Base-by-base conservation (phyloP, 129 eudicot genomes). In the Artemisia argyi region DNA sequence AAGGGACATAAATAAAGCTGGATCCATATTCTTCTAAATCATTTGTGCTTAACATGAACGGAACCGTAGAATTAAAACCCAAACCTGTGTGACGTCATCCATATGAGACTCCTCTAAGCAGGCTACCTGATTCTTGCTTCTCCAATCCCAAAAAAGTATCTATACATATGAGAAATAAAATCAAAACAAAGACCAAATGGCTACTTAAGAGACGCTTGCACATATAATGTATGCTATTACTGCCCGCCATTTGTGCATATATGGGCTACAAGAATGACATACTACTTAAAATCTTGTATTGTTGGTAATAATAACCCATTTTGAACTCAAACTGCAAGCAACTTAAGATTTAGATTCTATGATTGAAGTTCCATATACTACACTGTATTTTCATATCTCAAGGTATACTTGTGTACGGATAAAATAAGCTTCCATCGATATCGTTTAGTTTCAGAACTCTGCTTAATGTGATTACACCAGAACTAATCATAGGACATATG, bases 51-150 rank as follows among this genome's bases (percentile, higher is more conserved):
- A 26, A n/a, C 55, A 77, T 39, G 32, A 69, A 50, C 47, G 15
- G 18, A 82, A 56, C 48, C 69, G 35, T 16, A 55, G 17, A 70
- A 72, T 42, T 15, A 57, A 53, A 65, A 50, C 67, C 20, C 30
- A 95, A 22, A 95, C 99, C 97, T 95, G 99, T 80, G 96, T 90
- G 65, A 95, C 99, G 54, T 95, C 99, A 46, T 95, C 97, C 88
- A 85, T 85, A 72, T 95, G 99, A 66, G 89, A 95, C 56, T 95
- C 99, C 82, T 90, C 94, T 77, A 95, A 78, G 83, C 97, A 88
- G 53, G 94, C 97, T 63, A 75, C 86, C 87, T 88, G 97, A 74
- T 74, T 88, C 71, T 68, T 85, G 74, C 71, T 90, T 76, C 97
- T 88, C 89, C 93, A 84, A 71, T 95, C 99, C 99, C 99, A 95